phyloP scores from a whole-genome alignment of 1,284 basidiomycete species.

The Cronartium quercuum region DNA sequence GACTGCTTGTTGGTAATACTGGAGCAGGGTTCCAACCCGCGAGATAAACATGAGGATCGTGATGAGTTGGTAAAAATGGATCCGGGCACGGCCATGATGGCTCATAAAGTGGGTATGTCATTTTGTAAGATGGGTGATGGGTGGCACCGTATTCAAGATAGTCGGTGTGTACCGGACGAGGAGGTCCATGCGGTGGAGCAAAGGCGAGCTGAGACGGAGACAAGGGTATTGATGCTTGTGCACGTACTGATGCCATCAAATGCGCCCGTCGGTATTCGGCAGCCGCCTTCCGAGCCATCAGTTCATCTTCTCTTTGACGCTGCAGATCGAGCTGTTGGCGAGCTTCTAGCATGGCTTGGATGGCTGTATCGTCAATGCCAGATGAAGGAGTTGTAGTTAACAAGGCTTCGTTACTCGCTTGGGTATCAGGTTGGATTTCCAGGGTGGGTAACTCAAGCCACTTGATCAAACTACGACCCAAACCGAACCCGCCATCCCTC shows the following conservation, averaged over 20 bases:
- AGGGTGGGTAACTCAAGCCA: constrained; percentile 13
- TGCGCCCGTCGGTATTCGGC: neutral
- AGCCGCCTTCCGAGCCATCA: neutral
- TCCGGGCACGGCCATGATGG: neutral
- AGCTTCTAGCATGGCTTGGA: neutral
- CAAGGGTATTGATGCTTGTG: neutral
- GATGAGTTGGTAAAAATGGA: neutral
- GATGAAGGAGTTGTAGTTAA: neutral
- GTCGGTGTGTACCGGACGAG: neutral
- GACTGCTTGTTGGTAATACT: neutral
- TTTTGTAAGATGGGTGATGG: no score
- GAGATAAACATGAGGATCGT: neutral
- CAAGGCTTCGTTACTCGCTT: neutral
- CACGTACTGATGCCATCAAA: neutral
- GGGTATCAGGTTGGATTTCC: no score
- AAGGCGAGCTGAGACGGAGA: neutral
- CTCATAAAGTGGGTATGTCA: no score
- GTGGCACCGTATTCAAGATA: neutral
- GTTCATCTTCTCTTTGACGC: neutral
- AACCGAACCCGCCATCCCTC: constrained; percentile 24
- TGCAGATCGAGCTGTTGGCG: neutral
- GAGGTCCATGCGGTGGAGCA: neutral
- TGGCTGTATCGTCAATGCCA: neutral
- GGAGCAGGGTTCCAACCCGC: neutral
- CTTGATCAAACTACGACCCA: constrained; percentile 19